These are phyloP conservation scores for Cryptosporidium sp. DNA, from an alignment of 169 alveolate genomes.

Conservation along the genomic window DNA sequence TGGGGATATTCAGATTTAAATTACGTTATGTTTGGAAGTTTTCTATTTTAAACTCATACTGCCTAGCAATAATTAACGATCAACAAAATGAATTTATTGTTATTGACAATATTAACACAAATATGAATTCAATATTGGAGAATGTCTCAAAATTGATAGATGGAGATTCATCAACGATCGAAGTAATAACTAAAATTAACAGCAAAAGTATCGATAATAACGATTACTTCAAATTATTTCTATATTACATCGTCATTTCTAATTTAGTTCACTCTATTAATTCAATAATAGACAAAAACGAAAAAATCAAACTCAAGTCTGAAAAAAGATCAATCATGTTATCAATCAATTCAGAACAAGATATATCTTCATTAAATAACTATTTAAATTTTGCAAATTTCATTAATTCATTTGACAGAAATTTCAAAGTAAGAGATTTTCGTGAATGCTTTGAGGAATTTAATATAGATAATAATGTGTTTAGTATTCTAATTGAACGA, in stretches of 20 bases:
- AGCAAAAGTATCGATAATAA: background rate
- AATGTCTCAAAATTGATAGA: background rate
- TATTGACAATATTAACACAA: background rate
- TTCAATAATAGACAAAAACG: background rate
- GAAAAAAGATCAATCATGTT: background rate
- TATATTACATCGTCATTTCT: background rate
- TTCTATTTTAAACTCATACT: background rate
- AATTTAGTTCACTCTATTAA: background rate
- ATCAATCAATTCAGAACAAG: background rate
- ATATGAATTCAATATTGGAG: constrained; percentile 1
- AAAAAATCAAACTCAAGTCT: background rate
- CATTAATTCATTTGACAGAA: background rate
- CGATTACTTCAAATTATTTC: background rate
- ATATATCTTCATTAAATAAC: background rate
- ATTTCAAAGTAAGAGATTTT: background rate
- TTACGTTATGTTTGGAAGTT: constrained; percentile 1
- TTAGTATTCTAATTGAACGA: background rate
- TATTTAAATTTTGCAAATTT: background rate
- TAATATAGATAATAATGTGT: constrained; percentile 12
- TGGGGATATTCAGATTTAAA: constrained; percentile 13
- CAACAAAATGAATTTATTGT: background rate
- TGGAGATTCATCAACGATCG: background rate
- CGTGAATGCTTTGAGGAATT: constrained; percentile 19
- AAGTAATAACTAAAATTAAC: background rate
- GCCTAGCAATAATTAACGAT: background rate